Evolutionary conservation across 305 asterid genomes (phyloP).

Genomic region (Withania somnifera): DNA sequence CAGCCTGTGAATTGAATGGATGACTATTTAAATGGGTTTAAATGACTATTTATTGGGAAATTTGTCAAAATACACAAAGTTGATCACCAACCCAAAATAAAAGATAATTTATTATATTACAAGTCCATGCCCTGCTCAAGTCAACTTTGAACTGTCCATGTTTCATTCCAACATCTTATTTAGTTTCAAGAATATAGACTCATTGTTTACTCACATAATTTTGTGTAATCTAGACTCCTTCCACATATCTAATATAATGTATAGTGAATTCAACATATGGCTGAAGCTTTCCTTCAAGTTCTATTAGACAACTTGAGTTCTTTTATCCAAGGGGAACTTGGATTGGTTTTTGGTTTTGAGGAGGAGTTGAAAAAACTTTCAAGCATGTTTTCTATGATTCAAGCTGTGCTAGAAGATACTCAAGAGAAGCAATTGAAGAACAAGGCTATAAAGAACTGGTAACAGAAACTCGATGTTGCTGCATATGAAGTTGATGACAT

Average conservation of each 20-base stretch:
- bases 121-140: background rate
- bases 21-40: background rate
- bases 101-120: background rate
- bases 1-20: background rate
- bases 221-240: background rate
- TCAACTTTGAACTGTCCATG: background rate
- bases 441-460: background rate
- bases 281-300: background rate
- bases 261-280: background rate
- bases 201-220: background rate
- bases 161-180: background rate
- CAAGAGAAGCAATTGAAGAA: conserved; percentile 1
- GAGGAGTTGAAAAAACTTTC: background rate
- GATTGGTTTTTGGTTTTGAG: background rate
- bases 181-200: background rate
- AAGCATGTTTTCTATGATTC: background rate
- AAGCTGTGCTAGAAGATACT: background rate
- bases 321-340: background rate
- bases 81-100: background rate
- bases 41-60: background rate
- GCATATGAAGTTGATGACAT: conserved; percentile 4
- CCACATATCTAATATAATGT: background rate
- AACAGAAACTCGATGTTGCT: background rate
- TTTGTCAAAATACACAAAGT: background rate
- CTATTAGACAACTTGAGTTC: background rate